These are phyloP conservation scores for Centaurea solstitialis DNA, from an alignment of 129 eudicot species.

Conservation along the genomic window DNA sequence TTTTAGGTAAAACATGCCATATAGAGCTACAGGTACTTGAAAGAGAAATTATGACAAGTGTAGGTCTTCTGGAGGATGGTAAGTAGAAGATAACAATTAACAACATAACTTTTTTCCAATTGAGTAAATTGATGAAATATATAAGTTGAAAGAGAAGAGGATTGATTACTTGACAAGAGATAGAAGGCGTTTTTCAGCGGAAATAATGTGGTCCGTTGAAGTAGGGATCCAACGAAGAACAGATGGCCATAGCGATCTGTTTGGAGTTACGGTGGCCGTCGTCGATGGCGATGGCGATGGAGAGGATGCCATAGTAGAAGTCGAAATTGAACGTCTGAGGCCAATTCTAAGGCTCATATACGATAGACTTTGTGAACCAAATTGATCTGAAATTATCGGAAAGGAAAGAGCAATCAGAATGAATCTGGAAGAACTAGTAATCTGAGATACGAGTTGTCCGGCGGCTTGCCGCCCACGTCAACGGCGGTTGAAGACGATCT, in stretches of 20 bases:
- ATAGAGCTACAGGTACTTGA: neutral
- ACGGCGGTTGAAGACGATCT: conserved; percentile 28
- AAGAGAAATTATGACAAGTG: neutral
- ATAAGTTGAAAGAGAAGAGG: neutral
- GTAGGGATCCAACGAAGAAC: conserved; percentile 92
- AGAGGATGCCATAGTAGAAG: conserved; percentile 51
- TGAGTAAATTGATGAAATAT: too few species aligned
- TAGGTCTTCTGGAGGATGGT: too few species aligned
- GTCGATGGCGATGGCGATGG: conserved; percentile 3
- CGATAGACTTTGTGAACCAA: conserved; percentile 17
- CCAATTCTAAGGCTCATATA: conserved; percentile 33
- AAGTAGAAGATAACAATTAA: neutral
- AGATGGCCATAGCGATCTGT: conserved; percentile 61
- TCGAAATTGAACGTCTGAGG: conserved; percentile 29
- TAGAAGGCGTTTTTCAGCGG: conserved; percentile 91
- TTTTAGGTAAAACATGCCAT: too few species aligned
- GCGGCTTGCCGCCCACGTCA: neutral
- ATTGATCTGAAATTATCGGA: conserved; percentile 4
- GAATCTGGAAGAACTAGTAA: neutral
- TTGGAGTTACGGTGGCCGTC: conserved; percentile 26
- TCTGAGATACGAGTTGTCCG: neutral
- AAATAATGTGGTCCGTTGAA: conserved; percentile 84
- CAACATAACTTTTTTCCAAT: too few species aligned
- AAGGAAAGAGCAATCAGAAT: neutral
- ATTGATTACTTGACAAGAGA: conserved; percentile 69